Evolutionary conservation across 208 protist genomes (phyloP).

Genomic region (Polymyxa betae): DNA sequence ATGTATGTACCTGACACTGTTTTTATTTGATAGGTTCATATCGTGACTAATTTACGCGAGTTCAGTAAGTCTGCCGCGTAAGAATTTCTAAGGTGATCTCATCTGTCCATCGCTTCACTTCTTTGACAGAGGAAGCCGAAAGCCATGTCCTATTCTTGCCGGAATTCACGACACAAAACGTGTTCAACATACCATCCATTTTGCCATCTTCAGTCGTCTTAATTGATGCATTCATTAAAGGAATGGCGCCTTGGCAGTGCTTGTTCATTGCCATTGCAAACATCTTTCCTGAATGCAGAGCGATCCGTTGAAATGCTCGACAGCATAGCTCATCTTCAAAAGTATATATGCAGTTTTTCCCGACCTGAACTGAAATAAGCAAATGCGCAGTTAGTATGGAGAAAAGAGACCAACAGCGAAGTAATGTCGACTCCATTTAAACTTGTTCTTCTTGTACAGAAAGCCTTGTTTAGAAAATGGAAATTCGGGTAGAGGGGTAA

Average conservation of each 20-base stretch:
- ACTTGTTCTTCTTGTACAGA: conserved; percentile 52
- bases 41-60: too few relatives aligned
- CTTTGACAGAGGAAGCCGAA: background rate
- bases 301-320: background rate
- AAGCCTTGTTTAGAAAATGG: conserved; percentile 33
- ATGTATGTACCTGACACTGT: too few relatives aligned
- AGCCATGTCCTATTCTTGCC: background rate
- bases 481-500: conserved; percentile 39
- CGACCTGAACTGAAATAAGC: background rate
- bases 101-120: background rate
- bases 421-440: conserved; percentile 45
- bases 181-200: conserved; percentile 26
- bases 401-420: background rate
- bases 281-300: background rate
- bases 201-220: background rate
- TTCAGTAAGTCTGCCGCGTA: background rate
- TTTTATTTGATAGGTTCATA: too few relatives aligned
- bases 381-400: background rate
- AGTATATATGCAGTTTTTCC: background rate
- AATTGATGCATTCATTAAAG: background rate
- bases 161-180: background rate
- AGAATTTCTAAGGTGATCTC: conserved; percentile 28
- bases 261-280: conserved; percentile 16
- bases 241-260: conserved; percentile 25
- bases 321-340: conserved; percentile 34